Evolutionary conservation across 108 stramenopile genomes (phyloP).

Genomic region (Cyclotella sp.): DNA sequence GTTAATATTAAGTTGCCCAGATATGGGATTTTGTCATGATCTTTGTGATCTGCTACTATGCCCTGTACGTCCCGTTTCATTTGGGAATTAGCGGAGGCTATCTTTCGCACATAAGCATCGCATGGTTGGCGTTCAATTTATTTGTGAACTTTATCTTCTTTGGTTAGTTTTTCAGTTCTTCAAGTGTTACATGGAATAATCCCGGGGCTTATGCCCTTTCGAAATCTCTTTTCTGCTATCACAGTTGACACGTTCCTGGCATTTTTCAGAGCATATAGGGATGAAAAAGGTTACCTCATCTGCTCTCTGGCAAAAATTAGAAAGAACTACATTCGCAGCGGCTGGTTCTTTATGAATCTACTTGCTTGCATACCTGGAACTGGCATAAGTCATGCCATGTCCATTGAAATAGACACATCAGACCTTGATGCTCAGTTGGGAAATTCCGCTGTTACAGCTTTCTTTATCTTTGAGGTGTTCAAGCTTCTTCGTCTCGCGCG

Average conservation of each 20-base stretch:
- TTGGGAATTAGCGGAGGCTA: constrained; percentile 56
- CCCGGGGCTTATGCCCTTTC: not conserved
- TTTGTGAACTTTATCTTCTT: constrained; percentile 50
- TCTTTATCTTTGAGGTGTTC: constrained; percentile 41
- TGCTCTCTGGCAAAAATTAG: constrained; percentile 42
- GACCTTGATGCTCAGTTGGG: not conserved
- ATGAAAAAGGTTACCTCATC: constrained; percentile 28
- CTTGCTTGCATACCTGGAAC: constrained; percentile 45
- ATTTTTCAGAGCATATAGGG: constrained; percentile 56
- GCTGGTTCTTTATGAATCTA: constrained; percentile 52
- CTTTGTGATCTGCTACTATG: constrained; percentile 36
- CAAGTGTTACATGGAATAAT: not conserved
- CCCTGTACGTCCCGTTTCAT: constrained; percentile 46
- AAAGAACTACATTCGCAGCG: constrained; percentile 42
- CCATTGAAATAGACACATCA: not conserved
- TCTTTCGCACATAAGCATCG: constrained; percentile 8
- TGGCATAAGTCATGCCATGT: not conserved
- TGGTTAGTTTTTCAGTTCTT: constrained; percentile 9
- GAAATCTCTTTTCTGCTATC: not conserved
- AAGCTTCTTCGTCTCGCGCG: constrained; percentile 44
- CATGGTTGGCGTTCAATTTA: constrained; percentile 36
- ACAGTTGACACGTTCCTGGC: constrained; percentile 55
- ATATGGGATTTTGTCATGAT: constrained; percentile 56
- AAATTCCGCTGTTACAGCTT: not conserved
- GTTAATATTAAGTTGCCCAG: constrained; percentile 22